Evolutionary conservation across 2,329 filamentous ascomycete genomes (phyloP).

Genomic region (Erysiphe neolycopersici): DNA sequence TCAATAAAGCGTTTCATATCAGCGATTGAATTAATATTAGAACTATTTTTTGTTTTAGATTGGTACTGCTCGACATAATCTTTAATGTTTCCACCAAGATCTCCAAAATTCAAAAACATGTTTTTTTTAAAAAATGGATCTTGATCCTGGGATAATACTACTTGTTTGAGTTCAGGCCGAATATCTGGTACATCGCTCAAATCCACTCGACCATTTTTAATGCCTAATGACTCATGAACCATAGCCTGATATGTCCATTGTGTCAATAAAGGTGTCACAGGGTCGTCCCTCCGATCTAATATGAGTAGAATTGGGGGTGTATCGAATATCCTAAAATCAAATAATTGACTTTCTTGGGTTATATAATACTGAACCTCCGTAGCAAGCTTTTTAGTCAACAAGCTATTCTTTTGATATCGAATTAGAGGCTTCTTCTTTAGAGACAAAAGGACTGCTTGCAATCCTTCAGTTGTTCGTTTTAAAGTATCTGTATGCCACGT

Average conservation of each 20-base stretch:
- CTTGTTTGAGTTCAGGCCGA: constrained; percentile 68
- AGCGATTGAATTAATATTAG: constrained; percentile 85
- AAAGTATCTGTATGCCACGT: constrained; percentile 77
- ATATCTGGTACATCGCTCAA: constrained; percentile 63
- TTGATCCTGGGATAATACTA: constrained; percentile 86
- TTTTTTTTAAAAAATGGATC: constrained; percentile 98
- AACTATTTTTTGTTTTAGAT: constrained; percentile 84
- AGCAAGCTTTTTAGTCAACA: constrained; percentile 74
- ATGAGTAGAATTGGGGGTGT: constrained; percentile 82
- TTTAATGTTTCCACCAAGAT: constrained; percentile 86
- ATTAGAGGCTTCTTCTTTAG: constrained; percentile 95
- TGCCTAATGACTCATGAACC: constrained; percentile 88
- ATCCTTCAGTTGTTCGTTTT: constrained; percentile 62
- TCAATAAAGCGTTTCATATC: constrained; percentile 99
- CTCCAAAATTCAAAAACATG: constrained; percentile 95
- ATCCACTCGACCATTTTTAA: constrained; percentile 83
- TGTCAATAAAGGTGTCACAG: constrained; percentile 75
- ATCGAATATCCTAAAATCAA: constrained; percentile 86
- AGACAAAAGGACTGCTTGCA: constrained; percentile 59
- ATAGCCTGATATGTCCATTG: constrained; percentile 99
- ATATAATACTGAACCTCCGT: constrained; percentile 81
- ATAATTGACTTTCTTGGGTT: constrained; percentile 84
- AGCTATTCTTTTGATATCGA: constrained; percentile 73
- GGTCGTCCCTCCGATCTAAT: constrained; percentile 76
- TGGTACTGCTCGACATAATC: constrained; percentile 98